Evolutionary conservation across 192 early-diverging fungal species (phyloP), one percentile per base, ranked within the genome.

Genomic region (Coemansia umbellata): DNA sequence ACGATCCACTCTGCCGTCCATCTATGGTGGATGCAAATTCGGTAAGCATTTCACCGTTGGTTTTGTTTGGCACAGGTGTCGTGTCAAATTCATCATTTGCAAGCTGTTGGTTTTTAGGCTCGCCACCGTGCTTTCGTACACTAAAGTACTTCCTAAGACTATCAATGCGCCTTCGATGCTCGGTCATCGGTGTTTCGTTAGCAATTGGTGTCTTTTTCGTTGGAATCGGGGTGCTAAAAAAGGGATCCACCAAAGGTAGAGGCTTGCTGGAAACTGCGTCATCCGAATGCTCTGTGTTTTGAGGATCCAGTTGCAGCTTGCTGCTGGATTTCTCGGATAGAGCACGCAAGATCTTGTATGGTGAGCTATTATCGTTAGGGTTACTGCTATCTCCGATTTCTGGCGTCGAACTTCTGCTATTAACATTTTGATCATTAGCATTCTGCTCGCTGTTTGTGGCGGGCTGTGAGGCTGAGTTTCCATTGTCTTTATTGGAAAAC

Each of bases 301-400:
- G n/a, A n/a, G n/a, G n/a, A n/a, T n/a, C n/a, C n/a, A n/a, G n/a
- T n/a, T n/a, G n/a, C n/a, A n/a, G n/a, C n/a, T n/a, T n/a, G n/a
- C 58, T 57, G 45, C 47, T 54, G 18, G 58, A 68, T 21, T 54
- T 68, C 41, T 68, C 65, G 2, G 65, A 68, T 11, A 68, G 53
- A 14, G 65, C 47, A 15, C 65, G 57, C 30, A 68, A 30, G 14
- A 55, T 32, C 7, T 48, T 55, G 41, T 61, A 57, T 1, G 59
- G 59, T n/a, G 66, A 61, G 30, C 31, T 24, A 7, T 28, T 24
- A 40, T 30, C n/a, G n/a, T 28, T 45, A 14, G 14, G 11, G 24
- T 7, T 15, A 27, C 3, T 15, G 23, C 24, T 26, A 11, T 15
- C 13, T 28, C 27, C 28, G 43, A 27, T 45, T 15, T 45, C 43